phyloP scores from a whole-genome alignment of 441 rosid genomes.

The Erodium trifolium region DNA sequence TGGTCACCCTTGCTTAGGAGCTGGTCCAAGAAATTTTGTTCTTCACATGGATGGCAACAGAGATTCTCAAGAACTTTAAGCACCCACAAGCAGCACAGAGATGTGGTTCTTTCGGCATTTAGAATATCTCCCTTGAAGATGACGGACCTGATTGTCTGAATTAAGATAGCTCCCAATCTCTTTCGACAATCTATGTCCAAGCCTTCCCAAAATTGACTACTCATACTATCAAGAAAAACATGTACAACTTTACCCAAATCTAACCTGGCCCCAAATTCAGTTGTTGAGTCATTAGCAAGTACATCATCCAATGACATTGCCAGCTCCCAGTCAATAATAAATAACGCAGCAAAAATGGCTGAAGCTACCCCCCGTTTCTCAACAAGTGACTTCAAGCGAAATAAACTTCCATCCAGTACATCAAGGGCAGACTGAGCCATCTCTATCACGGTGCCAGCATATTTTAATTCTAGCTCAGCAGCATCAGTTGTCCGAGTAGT shows the following conservation, averaged over 20 bases:
- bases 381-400: conserved; percentile 43
- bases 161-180: conserved; percentile 43
- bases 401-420: conserved; percentile 56
- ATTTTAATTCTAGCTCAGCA: conserved; percentile 25
- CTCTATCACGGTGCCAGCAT: conserved; percentile 27
- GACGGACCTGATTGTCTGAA: conserved; percentile 45
- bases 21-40: conserved; percentile 54
- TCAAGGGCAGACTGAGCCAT: conserved; percentile 59
- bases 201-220: conserved; percentile 45
- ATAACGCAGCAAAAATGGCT: conserved; percentile 47
- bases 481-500: conserved; percentile 26
- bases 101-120: conserved; percentile 33
- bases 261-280: conserved; percentile 30
- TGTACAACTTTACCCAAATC: conserved; percentile 36
- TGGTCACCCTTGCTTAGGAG: conserved; percentile 51
- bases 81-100: conserved; percentile 61
- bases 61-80: conserved; percentile 51
- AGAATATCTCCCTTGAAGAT: conserved; percentile 45
- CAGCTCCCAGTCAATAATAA: conserved; percentile 63
- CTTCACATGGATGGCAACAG: conserved; percentile 47
- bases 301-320: conserved; percentile 24
- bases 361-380: conserved; percentile 52
- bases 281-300: conserved; percentile 32
- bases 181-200: conserved; percentile 35
- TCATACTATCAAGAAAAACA: conserved; percentile 36